These are phyloP conservation scores for Penicillium canariense DNA, from an alignment of 495 filamentous ascomycete genomes.

Conservation along the genomic window DNA sequence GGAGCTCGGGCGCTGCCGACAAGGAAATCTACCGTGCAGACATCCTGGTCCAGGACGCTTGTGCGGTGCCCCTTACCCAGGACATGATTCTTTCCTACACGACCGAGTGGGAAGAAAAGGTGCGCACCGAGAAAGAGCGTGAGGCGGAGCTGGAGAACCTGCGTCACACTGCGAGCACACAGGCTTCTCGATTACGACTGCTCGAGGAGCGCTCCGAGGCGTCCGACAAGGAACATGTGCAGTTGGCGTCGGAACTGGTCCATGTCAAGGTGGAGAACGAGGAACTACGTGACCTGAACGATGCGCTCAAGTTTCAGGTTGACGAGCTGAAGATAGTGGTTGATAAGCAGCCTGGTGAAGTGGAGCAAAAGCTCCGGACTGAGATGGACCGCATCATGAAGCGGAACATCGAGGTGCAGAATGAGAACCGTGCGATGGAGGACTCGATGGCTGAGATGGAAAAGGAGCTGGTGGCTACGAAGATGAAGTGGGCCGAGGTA, in stretches of 20 bases:
- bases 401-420: slow-evolving; percentile 89
- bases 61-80: slow-evolving; percentile 78
- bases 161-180: slow-evolving; percentile 58
- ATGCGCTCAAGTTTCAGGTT: slow-evolving; percentile 78
- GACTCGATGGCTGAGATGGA: slow-evolving; percentile 94
- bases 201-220: slow-evolving; percentile 87
- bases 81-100: slow-evolving; percentile 78
- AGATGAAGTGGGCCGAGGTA: slow-evolving; percentile 96
- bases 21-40: slow-evolving; percentile 96
- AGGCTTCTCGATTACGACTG: slow-evolving; percentile 68
- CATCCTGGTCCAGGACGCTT: slow-evolving; percentile 88
- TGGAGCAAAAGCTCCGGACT: slow-evolving; percentile 74
- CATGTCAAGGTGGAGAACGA: slow-evolving; percentile 92
- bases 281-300: slow-evolving; percentile 81
- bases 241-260: slow-evolving; percentile 86
- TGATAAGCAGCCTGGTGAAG: slow-evolving; percentile 83
- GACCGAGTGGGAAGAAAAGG: slow-evolving; percentile 88
- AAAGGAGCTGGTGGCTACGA: slow-evolving; percentile 86
- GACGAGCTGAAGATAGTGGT: slow-evolving; percentile 78
- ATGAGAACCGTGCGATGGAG: slow-evolving; percentile 84
- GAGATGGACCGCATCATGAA: slow-evolving; percentile 94
- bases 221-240: slow-evolving; percentile 89
- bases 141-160: slow-evolving; percentile 80
- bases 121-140: slow-evolving; percentile 69
- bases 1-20: slow-evolving; percentile 81